Conservation (phyloP, 495 filamentous ascomycete species). For the Rusavskia elegans region DNA sequence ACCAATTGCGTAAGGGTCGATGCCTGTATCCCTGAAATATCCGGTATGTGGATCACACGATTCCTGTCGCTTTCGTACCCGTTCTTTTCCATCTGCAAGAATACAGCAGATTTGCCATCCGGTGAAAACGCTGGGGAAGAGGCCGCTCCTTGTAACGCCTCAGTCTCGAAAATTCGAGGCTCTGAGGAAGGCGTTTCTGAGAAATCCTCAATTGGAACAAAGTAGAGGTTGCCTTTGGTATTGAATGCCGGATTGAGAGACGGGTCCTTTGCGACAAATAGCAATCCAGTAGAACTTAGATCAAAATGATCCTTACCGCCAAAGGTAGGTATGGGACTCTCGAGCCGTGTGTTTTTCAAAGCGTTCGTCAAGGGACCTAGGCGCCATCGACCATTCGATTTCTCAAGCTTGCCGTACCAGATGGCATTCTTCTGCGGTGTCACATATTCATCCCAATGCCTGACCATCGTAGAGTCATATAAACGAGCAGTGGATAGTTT, state of each 20-base stretch:
- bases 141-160: conserved; percentile 50
- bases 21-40: conserved; percentile 24
- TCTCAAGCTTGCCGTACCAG: conserved; percentile 53
- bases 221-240: conserved; percentile 67
- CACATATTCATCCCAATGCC: conserved; percentile 47
- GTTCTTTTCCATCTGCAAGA: conserved; percentile 60
- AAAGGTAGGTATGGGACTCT: conserved; percentile 42
- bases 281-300: conserved; percentile 39
- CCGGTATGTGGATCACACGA: conserved; percentile 47
- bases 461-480: conserved; percentile 40
- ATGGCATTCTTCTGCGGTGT: conserved; percentile 52
- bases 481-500: conserved; percentile 33
- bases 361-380: conserved; percentile 32
- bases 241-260: conserved; percentile 58
- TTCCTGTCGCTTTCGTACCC: conserved; percentile 89
- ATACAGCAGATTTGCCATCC: conserved; percentile 56
- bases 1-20: no score
- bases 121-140: conserved; percentile 62
- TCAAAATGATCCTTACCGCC: conserved; percentile 45
- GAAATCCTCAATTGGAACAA: conserved; percentile 40
- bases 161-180: conserved; percentile 17
- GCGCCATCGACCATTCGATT: conserved; percentile 25
- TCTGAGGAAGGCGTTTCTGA: conserved; percentile 35
- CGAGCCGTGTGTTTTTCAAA: conserved; percentile 24
- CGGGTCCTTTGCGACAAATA: conserved; percentile 79